A percentile compares a stretch with the other conserved stretches of the same genome.
phyloP scores from a whole-genome alignment of 768 basidiomycete species.

The Tephrocybe sp. region DNA sequence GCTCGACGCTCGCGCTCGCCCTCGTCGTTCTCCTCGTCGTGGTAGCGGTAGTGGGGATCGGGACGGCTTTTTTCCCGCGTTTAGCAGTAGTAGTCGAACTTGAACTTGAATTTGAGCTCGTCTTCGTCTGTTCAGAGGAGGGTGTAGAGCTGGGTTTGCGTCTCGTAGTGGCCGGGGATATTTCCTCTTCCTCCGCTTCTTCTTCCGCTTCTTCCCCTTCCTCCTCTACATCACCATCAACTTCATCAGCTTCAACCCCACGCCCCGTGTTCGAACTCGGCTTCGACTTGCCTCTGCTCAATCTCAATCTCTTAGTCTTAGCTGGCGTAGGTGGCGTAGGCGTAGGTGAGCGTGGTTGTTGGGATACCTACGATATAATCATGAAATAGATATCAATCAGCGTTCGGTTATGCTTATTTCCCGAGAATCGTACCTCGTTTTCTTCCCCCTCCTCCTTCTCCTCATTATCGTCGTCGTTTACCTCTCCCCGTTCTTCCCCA shows the following conservation, averaged over 20 bases:
- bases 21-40: neutral
- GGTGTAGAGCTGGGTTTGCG: too few relatives aligned
- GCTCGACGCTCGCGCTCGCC: constrained; percentile 16
- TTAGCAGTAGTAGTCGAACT: constrained; percentile 6
- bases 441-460: too few relatives aligned
- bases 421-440: too few relatives aligned
- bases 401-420: too few relatives aligned
- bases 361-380: too few relatives aligned
- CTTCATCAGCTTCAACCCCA: neutral
- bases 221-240: neutral
- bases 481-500: too few relatives aligned
- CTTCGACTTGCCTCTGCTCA: neutral
- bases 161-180: too few relatives aligned
- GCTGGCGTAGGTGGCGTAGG: too few relatives aligned
- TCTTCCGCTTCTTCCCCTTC: neutral
- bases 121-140: too few relatives aligned
- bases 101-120: constrained; percentile 7
- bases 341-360: too few relatives aligned
- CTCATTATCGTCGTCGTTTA: too few relatives aligned
- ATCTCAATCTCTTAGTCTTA: neutral
- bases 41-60: constrained; percentile 3
- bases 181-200: neutral
- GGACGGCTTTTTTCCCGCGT: constrained; percentile 14
- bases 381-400: too few relatives aligned
- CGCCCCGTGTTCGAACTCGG: neutral